Evolutionary conservation across 73 alveolate species (phyloP), one percentile per base, ranked within the genome.

Genomic region (Stentor roeselii): DNA sequence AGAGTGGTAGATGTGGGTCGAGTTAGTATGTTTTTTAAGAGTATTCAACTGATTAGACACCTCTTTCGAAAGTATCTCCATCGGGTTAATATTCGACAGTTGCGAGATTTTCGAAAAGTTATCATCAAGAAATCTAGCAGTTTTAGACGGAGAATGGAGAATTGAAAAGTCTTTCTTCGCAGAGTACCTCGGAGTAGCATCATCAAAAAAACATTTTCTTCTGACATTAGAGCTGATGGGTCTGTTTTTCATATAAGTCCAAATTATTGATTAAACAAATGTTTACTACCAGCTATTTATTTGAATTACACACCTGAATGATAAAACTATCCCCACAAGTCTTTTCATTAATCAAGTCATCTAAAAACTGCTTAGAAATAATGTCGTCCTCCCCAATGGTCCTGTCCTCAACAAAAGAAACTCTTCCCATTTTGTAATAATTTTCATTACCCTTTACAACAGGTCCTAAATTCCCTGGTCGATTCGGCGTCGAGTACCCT

Each of bases 171-270:
- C 67, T 50, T 50, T 50, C 21, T 50, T 50, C 6, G 67, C 67
- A 11, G 67, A 50, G 6, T 50, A 21, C 21, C 6, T 11, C 6
- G 67, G 67, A 11, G 67, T 50, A 11, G 67, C 21, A 50, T 6
- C 67, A 50, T 50, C 67, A 50, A 50, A 6, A 21, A 21, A 50
- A 11, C 67, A 21, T 50, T 21, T 50, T 50, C 67, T 6, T 50
- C 21, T 50, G 6, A 50, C 21, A 21, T 21, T 50, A 11, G 67
- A 50, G 21, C 67, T 50, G 6, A 50, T 21, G 21, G 67, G 67
- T 50, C 67, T 50, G 67, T 11, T 50, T 50, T 50, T 50, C 67
- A 50, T 50, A n/a, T n/a, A n/a, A n/a, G n/a, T n/a, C 67, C 67
- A 6, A 50, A 21, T 50, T 50, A 11, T 50, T 50, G 67, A 50